Base-by-base conservation (phyloP, 2,329 filamentous ascomycete genomes). In the Trichoderma sp. region DNA sequence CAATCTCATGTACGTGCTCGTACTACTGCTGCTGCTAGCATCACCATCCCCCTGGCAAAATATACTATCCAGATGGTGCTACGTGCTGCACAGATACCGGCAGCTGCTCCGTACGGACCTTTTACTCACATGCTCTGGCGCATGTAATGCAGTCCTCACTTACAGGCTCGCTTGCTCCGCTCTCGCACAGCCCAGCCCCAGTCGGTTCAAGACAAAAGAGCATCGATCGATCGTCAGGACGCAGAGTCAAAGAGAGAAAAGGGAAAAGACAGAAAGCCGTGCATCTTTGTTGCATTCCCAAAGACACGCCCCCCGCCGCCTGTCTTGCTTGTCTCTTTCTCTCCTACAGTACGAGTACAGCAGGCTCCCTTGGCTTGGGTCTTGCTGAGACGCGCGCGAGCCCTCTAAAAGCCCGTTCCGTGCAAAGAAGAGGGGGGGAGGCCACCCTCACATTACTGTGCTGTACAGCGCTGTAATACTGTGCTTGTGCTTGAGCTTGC, bases 131-230 rank as follows among this genome's bases (percentile, higher is more conserved):
- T 69, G 66, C 56, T 61, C 53, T 69, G 56, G 36, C 39, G 67
- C 58, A 43, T 70, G 68, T 56, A 70, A 67, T 68, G 66, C 56
- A 61, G 56, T 61, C 56, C 34, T 47, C 65, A 68, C 67, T 43
- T 70, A 70, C 57, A 63, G 53, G 60, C 57, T 56, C 43, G 28
- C 63, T 39, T 64, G 60, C 68, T 71, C 68, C 68, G 68, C 69
- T 71, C 51, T 58, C 39, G 51, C 69, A 71, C 69, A 65, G 69
- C 56, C 36, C 34, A 34, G 26, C 64, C 62, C 62, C 28, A 28
- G 62, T 58, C 53, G 28, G 47, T 58, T 51, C 66, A 51, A 69
- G 56, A 69, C 34, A 69, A 7, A 32, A 58, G 26, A 64, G 43
- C 66, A 36, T 69, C 56, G 68, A 71, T 65, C 61, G 69, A 71